phyloP scores from a whole-genome alignment of 2,329 filamentous ascomycete genomes.

The Pestalotiopsis sp. region DNA sequence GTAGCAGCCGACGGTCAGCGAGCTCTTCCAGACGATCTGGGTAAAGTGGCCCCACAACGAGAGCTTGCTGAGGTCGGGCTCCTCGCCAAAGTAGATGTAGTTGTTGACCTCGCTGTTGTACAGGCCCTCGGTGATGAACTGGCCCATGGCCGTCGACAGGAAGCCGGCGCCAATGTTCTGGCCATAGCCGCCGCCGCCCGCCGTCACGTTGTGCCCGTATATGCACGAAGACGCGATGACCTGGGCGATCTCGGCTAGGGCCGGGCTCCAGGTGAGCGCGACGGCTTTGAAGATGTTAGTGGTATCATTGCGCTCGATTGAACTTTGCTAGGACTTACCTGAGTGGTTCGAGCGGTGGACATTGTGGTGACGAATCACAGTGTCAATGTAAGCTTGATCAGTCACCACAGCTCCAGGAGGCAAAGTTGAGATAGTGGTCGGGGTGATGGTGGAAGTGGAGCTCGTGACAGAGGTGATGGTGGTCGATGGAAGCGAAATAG shows the following conservation, averaged over 20 bases:
- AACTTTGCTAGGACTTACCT: not conserved
- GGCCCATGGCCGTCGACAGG: not conserved
- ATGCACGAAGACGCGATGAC: not conserved
- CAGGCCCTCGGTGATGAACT: not conserved
- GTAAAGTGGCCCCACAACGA: not conserved
- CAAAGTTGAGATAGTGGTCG: not conserved
- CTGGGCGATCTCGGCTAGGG: not conserved
- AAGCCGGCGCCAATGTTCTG: constrained; percentile 5
- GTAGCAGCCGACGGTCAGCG: not conserved
- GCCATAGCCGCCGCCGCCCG: not conserved
- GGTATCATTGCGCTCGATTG: too few species aligned
- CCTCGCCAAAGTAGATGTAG: not conserved
- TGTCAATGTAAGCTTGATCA: not conserved
- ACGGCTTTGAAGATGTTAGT: not conserved
- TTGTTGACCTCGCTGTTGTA: constrained; percentile 3
- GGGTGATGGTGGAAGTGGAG: not conserved
- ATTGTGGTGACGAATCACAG: constrained; percentile 2
- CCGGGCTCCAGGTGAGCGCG: not conserved
- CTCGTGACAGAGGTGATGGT: not conserved
- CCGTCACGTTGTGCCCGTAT: not conserved
- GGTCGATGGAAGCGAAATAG: not conserved
- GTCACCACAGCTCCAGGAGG: not conserved
- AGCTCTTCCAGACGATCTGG: constrained; percentile 1
- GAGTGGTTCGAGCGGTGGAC: not conserved
- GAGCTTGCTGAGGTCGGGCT: not conserved